Evolutionary conservation across 2,329 filamentous ascomycete species (phyloP).

Genomic region (Cordyceps militaris): DNA sequence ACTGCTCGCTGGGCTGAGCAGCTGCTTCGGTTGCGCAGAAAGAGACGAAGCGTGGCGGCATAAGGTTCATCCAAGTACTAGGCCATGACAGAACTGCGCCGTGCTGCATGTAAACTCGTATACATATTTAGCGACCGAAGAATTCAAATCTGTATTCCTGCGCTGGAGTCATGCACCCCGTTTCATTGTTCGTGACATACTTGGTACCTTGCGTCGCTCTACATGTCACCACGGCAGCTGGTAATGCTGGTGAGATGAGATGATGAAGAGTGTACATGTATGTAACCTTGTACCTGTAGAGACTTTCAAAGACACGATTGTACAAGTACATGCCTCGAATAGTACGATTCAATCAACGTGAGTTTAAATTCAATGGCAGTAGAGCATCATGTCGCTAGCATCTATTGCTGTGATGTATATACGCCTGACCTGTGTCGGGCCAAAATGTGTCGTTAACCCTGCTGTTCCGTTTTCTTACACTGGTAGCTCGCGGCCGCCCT

Average conservation of each 20-base stretch:
- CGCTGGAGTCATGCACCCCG: neutral
- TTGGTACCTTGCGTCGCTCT: neutral
- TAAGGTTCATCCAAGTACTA: neutral
- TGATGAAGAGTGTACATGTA: no score
- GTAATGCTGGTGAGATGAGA: no score
- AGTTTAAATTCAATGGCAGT: neutral
- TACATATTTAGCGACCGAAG: no score
- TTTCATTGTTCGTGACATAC: neutral
- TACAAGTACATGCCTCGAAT: neutral
- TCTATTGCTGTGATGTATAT: constrained; percentile 7
- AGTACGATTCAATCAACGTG: neutral
- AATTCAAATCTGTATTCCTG: no score
- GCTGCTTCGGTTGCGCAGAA: constrained; percentile 9
- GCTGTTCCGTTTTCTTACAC: constrained; percentile 11
- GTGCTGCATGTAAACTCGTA: no score
- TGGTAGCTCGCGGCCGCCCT: neutral
- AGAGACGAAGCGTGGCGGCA: neutral
- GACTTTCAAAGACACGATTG: neutral
- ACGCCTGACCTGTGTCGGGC: neutral
- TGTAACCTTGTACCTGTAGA: no score
- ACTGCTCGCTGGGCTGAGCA: constrained; percentile 38
- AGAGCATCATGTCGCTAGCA: constrained; percentile 8
- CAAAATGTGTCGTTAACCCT: neutral
- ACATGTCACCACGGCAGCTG: neutral
- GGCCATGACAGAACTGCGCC: neutral